These are phyloP conservation scores for Monilinia laxa DNA, from an alignment of 2,329 filamentous ascomycete genomes.

Conservation along the genomic window DNA sequence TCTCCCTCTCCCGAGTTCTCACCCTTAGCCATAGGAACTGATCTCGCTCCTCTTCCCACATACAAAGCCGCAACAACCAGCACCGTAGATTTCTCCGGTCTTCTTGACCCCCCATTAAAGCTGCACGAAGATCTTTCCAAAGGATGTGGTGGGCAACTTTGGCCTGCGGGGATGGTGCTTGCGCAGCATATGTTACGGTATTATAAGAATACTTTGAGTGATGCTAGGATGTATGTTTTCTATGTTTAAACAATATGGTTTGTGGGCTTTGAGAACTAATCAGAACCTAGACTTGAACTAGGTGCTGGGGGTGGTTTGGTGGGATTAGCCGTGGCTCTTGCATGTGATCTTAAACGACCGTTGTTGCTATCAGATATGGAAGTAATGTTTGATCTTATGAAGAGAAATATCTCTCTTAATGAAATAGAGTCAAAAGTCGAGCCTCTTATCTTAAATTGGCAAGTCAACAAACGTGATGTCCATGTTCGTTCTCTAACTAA, in stretches of 20 bases:
- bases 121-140: constrained; percentile 83
- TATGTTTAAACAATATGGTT: no score
- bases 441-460: constrained; percentile 80
- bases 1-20: constrained; percentile 40
- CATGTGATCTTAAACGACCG: constrained; percentile 53
- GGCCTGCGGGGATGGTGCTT: constrained; percentile 90
- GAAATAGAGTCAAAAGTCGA: constrained; percentile 60
- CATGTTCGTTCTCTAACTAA: neutral
- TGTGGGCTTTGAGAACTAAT: constrained; percentile 6
- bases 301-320: constrained; percentile 90
- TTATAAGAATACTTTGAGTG: constrained; percentile 60
- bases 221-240: constrained; percentile 65
- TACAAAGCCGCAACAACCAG: constrained; percentile 57
- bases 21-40: constrained; percentile 49
- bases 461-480: constrained; percentile 38
- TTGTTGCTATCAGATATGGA: constrained; percentile 83
- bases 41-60: constrained; percentile 58
- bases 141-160: constrained; percentile 90
- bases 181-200: constrained; percentile 81
- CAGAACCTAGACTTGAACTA: constrained; percentile 72
- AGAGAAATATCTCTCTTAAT: constrained; percentile 84
- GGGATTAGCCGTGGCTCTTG: constrained; percentile 61
- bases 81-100: constrained; percentile 66
- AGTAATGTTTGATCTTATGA: constrained; percentile 83
- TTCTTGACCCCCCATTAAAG: constrained; percentile 66